Conservation (phyloP, 2,329 filamentous ascomycete species). For the Lachnellula cervina region DNA sequence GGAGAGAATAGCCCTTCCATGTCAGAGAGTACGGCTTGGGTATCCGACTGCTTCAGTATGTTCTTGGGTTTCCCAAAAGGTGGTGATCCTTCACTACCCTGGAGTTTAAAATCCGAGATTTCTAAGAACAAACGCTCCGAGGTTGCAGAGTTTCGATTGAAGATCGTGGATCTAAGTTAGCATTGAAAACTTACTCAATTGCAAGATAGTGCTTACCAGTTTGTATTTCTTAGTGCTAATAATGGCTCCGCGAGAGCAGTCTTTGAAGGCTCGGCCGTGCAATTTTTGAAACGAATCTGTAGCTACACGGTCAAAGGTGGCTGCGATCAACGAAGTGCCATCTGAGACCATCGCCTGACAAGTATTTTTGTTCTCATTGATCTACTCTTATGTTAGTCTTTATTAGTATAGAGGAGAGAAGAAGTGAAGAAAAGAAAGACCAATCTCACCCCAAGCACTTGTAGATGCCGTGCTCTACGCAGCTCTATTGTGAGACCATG, state of each 20-base stretch:
- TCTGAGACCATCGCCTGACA: slow-evolving; percentile 11
- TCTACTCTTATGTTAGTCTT: slow-evolving; percentile 1
- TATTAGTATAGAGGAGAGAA: background rate
- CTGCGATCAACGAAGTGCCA: slow-evolving; percentile 6
- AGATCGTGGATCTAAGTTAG: slow-evolving; percentile 3
- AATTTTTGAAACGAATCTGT: slow-evolving; percentile 1
- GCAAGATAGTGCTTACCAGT: slow-evolving; percentile 8
- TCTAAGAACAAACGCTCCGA: slow-evolving; percentile 17
- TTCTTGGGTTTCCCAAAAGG: slow-evolving; percentile 25
- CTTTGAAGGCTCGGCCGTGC: slow-evolving; percentile 1
- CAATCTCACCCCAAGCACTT: background rate
- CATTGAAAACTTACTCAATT: background rate
- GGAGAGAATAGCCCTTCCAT: background rate
- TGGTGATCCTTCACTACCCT: slow-evolving; percentile 26
- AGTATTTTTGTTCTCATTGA: background rate
- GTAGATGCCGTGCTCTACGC: background rate
- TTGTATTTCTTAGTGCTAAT: slow-evolving; percentile 10
- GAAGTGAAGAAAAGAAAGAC: background rate
- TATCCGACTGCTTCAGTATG: slow-evolving; percentile 9
- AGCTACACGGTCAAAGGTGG: slow-evolving; percentile 4
- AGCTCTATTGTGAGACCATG: background rate
- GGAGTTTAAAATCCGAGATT: slow-evolving; percentile 22
- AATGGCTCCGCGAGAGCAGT: slow-evolving; percentile 5
- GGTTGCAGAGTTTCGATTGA: slow-evolving; percentile 3
- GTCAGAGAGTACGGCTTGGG: background rate